Percentiles rank a stretch among this genome's conserved stretches.
These are phyloP conservation scores for Sarcocystis neurona DNA, from an alignment of 169 alveolate species.

Conservation along the genomic window DNA sequence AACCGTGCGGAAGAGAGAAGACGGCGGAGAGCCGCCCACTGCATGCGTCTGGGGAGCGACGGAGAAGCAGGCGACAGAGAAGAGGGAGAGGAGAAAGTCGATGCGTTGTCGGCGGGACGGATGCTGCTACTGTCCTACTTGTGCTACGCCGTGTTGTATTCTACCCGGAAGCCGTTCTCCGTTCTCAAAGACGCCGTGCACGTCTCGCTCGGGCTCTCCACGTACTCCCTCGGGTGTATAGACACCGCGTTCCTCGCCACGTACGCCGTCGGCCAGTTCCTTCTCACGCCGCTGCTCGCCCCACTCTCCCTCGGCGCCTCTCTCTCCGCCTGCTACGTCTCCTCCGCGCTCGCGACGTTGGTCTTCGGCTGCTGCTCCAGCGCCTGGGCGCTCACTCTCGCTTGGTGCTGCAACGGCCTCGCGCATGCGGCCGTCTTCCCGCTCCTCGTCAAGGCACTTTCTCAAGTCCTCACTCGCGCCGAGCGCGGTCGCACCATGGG, in stretches of 20 bases:
- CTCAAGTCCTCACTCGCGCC: constrained; percentile 50
- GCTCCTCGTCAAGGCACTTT: constrained; percentile 64
- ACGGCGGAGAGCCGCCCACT: too few species aligned
- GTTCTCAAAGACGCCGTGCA: constrained; percentile 70
- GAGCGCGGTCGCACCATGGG: constrained; percentile 70
- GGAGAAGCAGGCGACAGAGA: too few species aligned
- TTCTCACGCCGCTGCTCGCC: constrained; percentile 67
- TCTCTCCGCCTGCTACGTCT: constrained; percentile 48
- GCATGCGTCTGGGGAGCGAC: too few species aligned
- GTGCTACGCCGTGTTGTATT: constrained; percentile 66
- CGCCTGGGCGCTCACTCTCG: neutral
- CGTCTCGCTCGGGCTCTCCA: constrained; percentile 47
- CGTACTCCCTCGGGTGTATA: constrained; percentile 67
- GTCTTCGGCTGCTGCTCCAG: constrained; percentile 57
- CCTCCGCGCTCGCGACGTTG: constrained; percentile 59
- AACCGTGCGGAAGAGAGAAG: too few species aligned
- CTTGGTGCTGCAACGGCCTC: constrained; percentile 67
- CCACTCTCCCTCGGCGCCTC: constrained; percentile 1
- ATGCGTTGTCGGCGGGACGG: too few species aligned
- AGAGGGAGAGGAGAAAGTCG: too few species aligned
- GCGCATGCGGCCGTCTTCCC: constrained; percentile 73
- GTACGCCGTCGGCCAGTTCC: constrained; percentile 72
- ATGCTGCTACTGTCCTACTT: constrained; percentile 65
- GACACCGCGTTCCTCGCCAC: constrained; percentile 73
- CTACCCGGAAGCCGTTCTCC: constrained; percentile 73